Evolutionary conservation across 179 eudicot genomes (phyloP), one percentile per base, ranked within the genome.

Genomic region (Beta corolliflora): DNA sequence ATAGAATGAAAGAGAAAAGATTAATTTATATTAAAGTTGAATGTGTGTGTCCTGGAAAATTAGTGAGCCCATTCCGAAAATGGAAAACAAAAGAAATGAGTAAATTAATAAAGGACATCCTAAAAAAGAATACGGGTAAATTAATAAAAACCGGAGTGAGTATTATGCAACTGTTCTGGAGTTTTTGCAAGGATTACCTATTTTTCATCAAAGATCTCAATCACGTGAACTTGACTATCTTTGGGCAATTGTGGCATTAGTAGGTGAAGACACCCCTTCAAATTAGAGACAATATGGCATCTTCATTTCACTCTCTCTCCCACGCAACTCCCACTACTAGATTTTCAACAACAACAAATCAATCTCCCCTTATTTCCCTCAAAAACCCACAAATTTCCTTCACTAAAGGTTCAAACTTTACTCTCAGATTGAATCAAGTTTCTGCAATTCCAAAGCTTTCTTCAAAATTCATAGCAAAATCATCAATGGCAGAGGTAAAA

Each of bases 401-500:
- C 78, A 52, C 55, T 54, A 82, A 77, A 77, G 50, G 66, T 80
- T 59, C 84, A 71, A 58, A 1, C 41, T 36, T 23, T 69, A 16
- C 84, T 41, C 71, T 61, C 69, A 71, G 44, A 77, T 71, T 82
- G 21, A 71, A 75, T 18, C 54, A 36, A 31, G 7, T 52, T 6
- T 56, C 69, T 65, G 52, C 73, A 31, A 4, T 70, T 45, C 72
- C 19, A 68, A 80, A 60, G 46, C 56, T 3, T 75, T 41, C 71
- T 15, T 45, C 15, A 44, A 67, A 16, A 36, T 67, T 36, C 63
- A 46, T 4, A 45, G 79, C 80, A 4, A 84, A 60, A 55, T 56
- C 89, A 2, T 86, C 88, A 69, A 85, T 85, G 89, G 87, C 88
- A 75, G 85, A 81, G 78, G 78, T 60, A 5, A 44, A 75, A 5